Evolutionary conservation across 441 rosid species (phyloP).

Genomic region (Raphanus hybrid): DNA sequence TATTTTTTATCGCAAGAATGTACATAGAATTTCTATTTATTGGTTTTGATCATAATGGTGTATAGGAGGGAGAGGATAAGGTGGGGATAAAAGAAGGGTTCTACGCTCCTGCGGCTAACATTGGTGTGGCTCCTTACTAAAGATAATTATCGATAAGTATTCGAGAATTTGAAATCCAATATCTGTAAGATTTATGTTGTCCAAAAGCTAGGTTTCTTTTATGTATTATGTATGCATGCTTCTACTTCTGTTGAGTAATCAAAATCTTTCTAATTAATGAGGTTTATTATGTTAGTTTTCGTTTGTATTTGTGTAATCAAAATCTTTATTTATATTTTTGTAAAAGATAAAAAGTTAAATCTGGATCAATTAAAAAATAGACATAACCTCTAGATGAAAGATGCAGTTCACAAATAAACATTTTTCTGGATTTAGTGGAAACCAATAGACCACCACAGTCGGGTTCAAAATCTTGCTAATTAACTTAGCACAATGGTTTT

Average conservation of each 20-base stretch:
- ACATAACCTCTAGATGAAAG: too few species aligned
- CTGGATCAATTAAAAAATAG: too few species aligned
- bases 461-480: too few species aligned
- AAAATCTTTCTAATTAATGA: conserved; percentile 36
- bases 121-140: conserved; percentile 74
- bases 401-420: too few species aligned
- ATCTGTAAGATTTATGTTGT: conserved; percentile 29
- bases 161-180: conserved; percentile 18
- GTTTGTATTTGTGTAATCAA: conserved; percentile 5
- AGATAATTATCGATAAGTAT: conserved; percentile 28
- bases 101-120: conserved; percentile 65
- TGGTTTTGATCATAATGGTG: conserved; percentile 18
- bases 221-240: conserved; percentile 27
- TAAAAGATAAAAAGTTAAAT: too few species aligned
- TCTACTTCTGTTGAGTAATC: conserved; percentile 37
- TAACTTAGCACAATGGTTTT: too few species aligned
- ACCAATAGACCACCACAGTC: too few species aligned
- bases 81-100: conserved; percentile 80
- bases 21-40: not conserved
- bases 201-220: conserved; percentile 34
- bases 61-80: conserved; percentile 81
- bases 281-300: conserved; percentile 18
- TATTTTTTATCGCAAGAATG: not conserved
- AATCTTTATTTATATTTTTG: too few species aligned
- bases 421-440: too few species aligned